phyloP scores from a whole-genome alignment of 768 basidiomycete genomes.

The Suillus americanus region DNA sequence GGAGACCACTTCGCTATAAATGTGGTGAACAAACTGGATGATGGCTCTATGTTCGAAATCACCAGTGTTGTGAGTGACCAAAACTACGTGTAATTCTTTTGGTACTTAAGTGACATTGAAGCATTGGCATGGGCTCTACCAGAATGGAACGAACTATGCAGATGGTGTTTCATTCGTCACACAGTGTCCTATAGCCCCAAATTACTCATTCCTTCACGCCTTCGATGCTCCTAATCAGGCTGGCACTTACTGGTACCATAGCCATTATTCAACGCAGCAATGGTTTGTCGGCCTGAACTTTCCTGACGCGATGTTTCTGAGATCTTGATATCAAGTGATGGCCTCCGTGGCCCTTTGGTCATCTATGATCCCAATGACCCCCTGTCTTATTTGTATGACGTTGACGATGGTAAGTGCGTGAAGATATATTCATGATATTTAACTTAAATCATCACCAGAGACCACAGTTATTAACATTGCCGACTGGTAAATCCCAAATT shows the following conservation, averaged over 20 bases:
- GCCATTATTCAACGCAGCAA: slow-evolving; percentile 37
- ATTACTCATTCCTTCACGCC: neutral
- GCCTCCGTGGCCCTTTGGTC: neutral
- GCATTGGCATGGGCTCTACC: neutral
- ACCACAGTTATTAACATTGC: neutral
- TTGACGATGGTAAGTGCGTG: neutral
- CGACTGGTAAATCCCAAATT: neutral
- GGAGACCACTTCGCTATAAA: neutral
- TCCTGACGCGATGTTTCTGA: neutral
- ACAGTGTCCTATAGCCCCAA: neutral
- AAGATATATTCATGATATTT: neutral
- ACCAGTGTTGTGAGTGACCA: neutral
- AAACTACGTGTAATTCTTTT: neutral
- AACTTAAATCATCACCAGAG: neutral
- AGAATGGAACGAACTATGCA: neutral
- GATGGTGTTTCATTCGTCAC: neutral
- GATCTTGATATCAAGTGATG: neutral
- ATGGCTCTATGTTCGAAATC: neutral
- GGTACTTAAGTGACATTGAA: neutral
- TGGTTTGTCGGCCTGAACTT: neutral
- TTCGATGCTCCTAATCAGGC: slow-evolving; percentile 13
- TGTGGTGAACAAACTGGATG: neutral
- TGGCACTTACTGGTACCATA: slow-evolving; percentile 37
- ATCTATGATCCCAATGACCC: neutral
- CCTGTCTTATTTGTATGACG: neutral